Base-by-base conservation (phyloP, 495 filamentous ascomycete species). In the Pyronema domesticum region DNA sequence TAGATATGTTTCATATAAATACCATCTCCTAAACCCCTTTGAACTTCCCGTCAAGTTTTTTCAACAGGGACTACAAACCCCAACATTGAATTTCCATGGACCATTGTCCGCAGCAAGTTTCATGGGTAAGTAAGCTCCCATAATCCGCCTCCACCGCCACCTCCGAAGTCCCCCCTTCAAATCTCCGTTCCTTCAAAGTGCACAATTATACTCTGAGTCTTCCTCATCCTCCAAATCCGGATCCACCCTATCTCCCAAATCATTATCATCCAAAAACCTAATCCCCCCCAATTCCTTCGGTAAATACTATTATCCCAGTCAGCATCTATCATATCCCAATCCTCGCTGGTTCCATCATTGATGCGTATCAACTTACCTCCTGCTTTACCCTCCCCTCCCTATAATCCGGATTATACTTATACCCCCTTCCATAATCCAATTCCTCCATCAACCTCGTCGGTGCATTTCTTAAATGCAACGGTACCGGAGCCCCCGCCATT, bases 401-500 rank as follows among this genome's bases (percentile, higher is more conserved):
- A 63, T 85, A 98, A 60, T 87, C 81, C 0, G 91, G 91, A 61
- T 93, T 93, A 67, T 98, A 98, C 64, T 98, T 98, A 66, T 98
- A 98, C 66, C 85, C 86, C 49, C 74, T 80, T 8, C 91, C 91
- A 59, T 86, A 87, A 1, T 86, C 89, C 46, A 95, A 68, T 63
- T 95, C 89, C 59, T 85, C 84, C 91, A 98, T 93, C 60, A 95
- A 62, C 61, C 78, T 76, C 6, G 91, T 96, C 1, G 89, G 88
- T 7, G 89, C 89, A 67, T 95, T 95, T 43, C 91, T 69, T 50
- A 98, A 68, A 69, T 98, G 91, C 37, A 93, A 66, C 18, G 91
- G 91, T 9, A 98, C 76, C 0, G 86, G 82, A 45, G 94, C 59
- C 2, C 76, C 76, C 0, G 86, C 89, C 3, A 91, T 71, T 0